phyloP scores from a whole-genome alignment of 2,329 filamentous ascomycete genomes.

The Mycosphaerelloides madeirae region DNA sequence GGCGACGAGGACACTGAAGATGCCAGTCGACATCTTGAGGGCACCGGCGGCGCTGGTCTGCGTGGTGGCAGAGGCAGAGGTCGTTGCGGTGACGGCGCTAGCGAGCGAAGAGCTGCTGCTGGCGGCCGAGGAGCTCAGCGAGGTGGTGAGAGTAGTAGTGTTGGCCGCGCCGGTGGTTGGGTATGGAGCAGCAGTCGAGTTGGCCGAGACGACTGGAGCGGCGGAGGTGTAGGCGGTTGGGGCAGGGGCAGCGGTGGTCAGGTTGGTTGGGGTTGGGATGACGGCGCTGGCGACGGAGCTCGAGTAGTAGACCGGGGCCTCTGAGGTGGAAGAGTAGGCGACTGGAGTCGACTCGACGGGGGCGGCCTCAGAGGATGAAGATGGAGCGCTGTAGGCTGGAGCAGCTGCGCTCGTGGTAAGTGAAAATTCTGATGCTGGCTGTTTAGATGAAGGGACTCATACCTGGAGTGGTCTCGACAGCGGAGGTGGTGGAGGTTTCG shows the following conservation, averaged over 20 bases:
- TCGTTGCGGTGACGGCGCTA: conserved; percentile 9
- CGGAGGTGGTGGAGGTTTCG: conserved; percentile 4
- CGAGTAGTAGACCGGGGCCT: conserved; percentile 1
- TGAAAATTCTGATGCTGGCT: neutral
- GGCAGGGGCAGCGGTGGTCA: neutral
- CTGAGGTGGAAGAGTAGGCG: conserved; percentile 12
- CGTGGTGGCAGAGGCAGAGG: conserved; percentile 6
- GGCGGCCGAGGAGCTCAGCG: conserved; percentile 9
- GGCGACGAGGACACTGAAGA: conserved; percentile 13
- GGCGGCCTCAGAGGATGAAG: conserved; percentile 4
- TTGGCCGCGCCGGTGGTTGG: conserved; percentile 10
- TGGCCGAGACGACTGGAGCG: conserved; percentile 6
- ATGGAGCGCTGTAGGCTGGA: conserved; percentile 8
- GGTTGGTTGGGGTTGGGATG: neutral
- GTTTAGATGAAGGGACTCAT: conserved; percentile 1
- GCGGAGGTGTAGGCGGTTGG: conserved; percentile 8
- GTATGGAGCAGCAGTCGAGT: conserved; percentile 15
- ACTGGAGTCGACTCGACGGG: conserved; percentile 7
- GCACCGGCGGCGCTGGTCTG: conserved; percentile 8
- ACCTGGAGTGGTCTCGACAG: neutral
- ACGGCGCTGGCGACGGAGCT: too few relatives aligned
- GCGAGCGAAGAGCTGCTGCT: conserved; percentile 11
- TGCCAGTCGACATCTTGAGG: conserved; percentile 11
- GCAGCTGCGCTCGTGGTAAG: conserved; percentile 2
- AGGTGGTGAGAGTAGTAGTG: conserved; percentile 14